phyloP scores from a whole-genome alignment of 192 early-diverging fungal species.

The Coemansia sp. region DNA sequence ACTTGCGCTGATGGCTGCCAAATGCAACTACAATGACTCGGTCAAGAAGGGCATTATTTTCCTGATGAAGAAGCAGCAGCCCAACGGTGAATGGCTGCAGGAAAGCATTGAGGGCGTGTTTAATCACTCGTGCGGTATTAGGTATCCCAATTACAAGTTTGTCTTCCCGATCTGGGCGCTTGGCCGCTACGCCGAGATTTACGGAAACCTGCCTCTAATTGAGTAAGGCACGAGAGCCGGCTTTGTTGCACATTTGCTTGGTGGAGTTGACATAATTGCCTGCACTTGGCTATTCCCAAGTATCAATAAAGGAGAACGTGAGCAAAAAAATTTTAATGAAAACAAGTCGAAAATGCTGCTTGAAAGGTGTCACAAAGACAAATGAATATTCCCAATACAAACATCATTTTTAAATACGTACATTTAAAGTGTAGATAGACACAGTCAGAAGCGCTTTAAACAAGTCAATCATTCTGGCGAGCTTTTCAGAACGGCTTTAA shows the following conservation, averaged over 20 bases:
- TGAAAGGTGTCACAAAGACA: too few species aligned
- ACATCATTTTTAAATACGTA: too few species aligned
- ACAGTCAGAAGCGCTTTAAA: too few species aligned
- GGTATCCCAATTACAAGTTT: constrained; percentile 95
- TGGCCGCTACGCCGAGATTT: constrained; percentile 72
- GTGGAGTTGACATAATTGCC: too few species aligned
- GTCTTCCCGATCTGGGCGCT: constrained; percentile 91
- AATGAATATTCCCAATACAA: too few species aligned
- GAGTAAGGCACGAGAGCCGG: constrained; percentile 8
- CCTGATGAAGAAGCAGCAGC: constrained; percentile 81
- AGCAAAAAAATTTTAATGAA: too few species aligned
- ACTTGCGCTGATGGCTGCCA: constrained; percentile 84
- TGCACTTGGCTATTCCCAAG: too few species aligned
- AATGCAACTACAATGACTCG: constrained; percentile 69
- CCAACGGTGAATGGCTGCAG: constrained; percentile 93
- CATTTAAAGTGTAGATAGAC: too few species aligned
- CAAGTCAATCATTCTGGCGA: too few species aligned
- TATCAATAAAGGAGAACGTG: too few species aligned
- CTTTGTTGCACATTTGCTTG: background rate
- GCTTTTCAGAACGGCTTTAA: too few species aligned
- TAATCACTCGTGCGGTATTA: constrained; percentile 83
- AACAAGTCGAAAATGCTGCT: too few species aligned
- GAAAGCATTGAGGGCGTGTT: constrained; percentile 98
- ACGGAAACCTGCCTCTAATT: constrained; percentile 57
- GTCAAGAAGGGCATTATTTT: constrained; percentile 65